Evolutionary conservation across 495 filamentous ascomycete genomes (phyloP).

Genomic region (Hypoxylon cercidicola): DNA sequence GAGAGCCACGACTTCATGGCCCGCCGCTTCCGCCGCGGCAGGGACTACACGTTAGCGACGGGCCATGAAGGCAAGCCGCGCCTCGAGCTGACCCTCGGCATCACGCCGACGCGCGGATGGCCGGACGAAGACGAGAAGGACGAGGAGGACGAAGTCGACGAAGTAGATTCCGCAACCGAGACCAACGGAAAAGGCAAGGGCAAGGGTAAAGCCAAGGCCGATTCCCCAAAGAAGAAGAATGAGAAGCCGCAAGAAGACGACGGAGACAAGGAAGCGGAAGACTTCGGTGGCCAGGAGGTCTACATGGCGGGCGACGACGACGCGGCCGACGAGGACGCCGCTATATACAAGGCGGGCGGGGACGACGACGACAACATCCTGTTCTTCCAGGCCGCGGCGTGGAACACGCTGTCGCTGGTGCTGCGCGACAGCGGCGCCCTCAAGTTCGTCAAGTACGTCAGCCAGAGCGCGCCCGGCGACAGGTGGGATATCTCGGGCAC

Average conservation of each 20-base stretch:
- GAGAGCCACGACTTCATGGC: constrained; percentile 76
- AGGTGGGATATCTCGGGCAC: constrained; percentile 89
- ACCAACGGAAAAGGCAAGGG: constrained; percentile 34
- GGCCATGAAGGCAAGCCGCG: constrained; percentile 81
- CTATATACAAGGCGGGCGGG: constrained; percentile 81
- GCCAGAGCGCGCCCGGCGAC: constrained; percentile 81
- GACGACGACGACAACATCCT: constrained; percentile 94
- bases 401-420: constrained; percentile 91
- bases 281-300: constrained; percentile 83
- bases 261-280: constrained; percentile 56
- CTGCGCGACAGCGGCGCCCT: constrained; percentile 86
- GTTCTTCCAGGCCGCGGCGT: constrained; percentile 85
- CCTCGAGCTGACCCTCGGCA: constrained; percentile 84
- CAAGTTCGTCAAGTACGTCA: constrained; percentile 97
- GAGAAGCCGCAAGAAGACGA: constrained; percentile 46
- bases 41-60: constrained; percentile 93
- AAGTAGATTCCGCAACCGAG: constrained; percentile 47
- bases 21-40: constrained; percentile 83
- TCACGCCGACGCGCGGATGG: constrained; percentile 87
- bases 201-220: constrained; percentile 58
- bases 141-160: constrained; percentile 55
- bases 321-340: constrained; percentile 74
- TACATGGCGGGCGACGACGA: constrained; percentile 92
- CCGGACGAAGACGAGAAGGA: constrained; percentile 74
- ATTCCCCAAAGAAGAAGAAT: constrained; percentile 47